Conservation (phyloP, 805 yeast species). For the Candida peoriensis region DNA sequence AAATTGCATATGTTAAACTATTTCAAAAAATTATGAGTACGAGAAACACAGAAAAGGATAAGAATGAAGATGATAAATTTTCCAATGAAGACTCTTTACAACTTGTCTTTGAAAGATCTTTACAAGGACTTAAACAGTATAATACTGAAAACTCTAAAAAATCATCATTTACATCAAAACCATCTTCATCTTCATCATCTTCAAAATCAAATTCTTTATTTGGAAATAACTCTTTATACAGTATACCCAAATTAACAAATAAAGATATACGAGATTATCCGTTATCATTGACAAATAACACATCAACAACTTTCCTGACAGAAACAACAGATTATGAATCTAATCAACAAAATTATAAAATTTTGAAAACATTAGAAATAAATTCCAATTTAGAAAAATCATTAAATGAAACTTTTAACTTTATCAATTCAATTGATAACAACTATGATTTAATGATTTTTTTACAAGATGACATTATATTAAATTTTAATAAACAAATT, state of each 20-base stretch:
- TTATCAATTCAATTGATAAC: not conserved
- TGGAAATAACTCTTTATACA: no score
- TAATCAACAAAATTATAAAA: conserved; percentile 17
- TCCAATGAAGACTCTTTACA: no score
- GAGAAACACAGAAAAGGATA: not conserved
- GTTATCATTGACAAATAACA: no score
- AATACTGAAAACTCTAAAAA: no score
- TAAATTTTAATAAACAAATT: not conserved
- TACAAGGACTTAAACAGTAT: no score
- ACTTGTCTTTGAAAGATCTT: conserved; percentile 7
- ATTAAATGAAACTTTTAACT: not conserved
- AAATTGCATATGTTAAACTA: conserved; percentile 1
- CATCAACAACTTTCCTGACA: no score
- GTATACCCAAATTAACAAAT: no score
- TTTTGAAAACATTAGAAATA: conserved; percentile 2
- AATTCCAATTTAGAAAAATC: conserved; percentile 3
- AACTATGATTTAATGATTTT: not conserved
- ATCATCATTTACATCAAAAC: no score
- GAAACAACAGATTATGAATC: not conserved
- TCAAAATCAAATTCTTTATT: no score
- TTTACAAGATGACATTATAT: not conserved
- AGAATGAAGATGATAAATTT: no score
- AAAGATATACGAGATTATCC: no score
- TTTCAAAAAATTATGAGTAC: conserved; percentile 3
- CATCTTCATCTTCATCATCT: no score